Percentiles rank a stretch among this genome's conserved stretches.
Conservation (phyloP, 2,329 filamentous ascomycete genomes). For the Ramularia collo-cygni region DNA sequence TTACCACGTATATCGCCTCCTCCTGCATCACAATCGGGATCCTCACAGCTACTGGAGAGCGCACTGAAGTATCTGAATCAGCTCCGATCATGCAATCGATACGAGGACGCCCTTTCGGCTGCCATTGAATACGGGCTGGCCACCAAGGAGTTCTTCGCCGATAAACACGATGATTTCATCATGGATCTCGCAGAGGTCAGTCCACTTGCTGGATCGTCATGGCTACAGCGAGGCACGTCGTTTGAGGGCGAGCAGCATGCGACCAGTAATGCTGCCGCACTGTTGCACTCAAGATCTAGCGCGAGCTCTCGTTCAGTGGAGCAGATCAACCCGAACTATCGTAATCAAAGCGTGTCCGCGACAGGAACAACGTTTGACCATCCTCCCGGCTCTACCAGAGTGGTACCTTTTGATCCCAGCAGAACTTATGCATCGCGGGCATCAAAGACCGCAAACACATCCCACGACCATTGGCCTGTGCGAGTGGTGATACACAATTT, state of each 20-base stretch:
- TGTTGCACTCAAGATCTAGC: slow-evolving; percentile 15
- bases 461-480: slow-evolving; percentile 58
- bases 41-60: slow-evolving; percentile 43
- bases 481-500: slow-evolving; percentile 59
- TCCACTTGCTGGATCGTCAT: slow-evolving; percentile 50
- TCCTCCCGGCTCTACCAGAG: slow-evolving; percentile 22
- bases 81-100: slow-evolving; percentile 47
- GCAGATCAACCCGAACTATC: slow-evolving; percentile 29
- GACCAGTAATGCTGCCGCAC: slow-evolving; percentile 26
- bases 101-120: slow-evolving; percentile 48
- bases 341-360: slow-evolving; percentile 6
- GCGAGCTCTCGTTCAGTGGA: slow-evolving; percentile 19
- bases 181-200: slow-evolving; percentile 47
- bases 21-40: slow-evolving; percentile 14
- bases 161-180: slow-evolving; percentile 52
- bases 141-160: slow-evolving; percentile 46
- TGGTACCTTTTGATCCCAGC: slow-evolving; percentile 25
- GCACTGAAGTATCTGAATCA: slow-evolving; percentile 56
- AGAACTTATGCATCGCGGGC: slow-evolving; percentile 24
- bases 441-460: slow-evolving; percentile 3
- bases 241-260: slow-evolving; percentile 58
- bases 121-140: slow-evolving; percentile 49
- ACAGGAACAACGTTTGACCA: slow-evolving; percentile 21
- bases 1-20: slow-evolving; percentile 25
- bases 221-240: slow-evolving; percentile 54